Evolutionary conservation across 1,139 yeast species (phyloP).

Genomic region (Yamadazyma taylorii): DNA sequence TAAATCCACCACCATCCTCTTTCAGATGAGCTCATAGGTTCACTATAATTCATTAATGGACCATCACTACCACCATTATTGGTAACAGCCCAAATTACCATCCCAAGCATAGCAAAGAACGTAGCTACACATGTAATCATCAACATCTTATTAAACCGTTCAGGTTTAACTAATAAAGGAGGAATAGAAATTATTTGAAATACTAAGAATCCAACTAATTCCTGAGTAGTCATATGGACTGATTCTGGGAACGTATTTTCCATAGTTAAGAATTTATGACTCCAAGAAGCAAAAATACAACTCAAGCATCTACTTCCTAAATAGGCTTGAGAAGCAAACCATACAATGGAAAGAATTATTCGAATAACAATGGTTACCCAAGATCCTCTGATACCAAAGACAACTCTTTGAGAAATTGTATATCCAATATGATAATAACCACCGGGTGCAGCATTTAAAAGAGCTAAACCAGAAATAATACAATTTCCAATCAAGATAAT

Average conservation of each 20-base stretch:
- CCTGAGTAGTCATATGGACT: slow-evolving; percentile 18
- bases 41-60: slow-evolving; percentile 12
- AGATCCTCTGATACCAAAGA: slow-evolving; percentile 22
- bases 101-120: slow-evolving; percentile 15
- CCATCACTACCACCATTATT: slow-evolving; percentile 19
- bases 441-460: slow-evolving; percentile 23
- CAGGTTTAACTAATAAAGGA: slow-evolving; percentile 19
- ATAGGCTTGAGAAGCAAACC: slow-evolving; percentile 23
- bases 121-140: slow-evolving; percentile 18
- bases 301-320: slow-evolving; percentile 20
- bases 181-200: slow-evolving; percentile 20
- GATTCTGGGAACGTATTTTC: slow-evolving; percentile 15
- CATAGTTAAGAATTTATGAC: slow-evolving; percentile 16
- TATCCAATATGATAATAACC: slow-evolving; percentile 22
- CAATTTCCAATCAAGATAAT: slow-evolving; percentile 20
- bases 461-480: slow-evolving; percentile 18
- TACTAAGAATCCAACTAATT: slow-evolving; percentile 21
- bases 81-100: slow-evolving; percentile 13
- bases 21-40: slow-evolving; percentile 9
- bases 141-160: slow-evolving; percentile 16
- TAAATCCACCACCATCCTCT: slow-evolving; percentile 23
- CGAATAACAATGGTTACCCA: slow-evolving; percentile 18
- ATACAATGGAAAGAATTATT: slow-evolving; percentile 19
- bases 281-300: slow-evolving; percentile 17
- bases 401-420: slow-evolving; percentile 21